These are phyloP conservation scores for Phallus indusiatus DNA, from an alignment of 768 basidiomycete genomes.

Conservation along the genomic window DNA sequence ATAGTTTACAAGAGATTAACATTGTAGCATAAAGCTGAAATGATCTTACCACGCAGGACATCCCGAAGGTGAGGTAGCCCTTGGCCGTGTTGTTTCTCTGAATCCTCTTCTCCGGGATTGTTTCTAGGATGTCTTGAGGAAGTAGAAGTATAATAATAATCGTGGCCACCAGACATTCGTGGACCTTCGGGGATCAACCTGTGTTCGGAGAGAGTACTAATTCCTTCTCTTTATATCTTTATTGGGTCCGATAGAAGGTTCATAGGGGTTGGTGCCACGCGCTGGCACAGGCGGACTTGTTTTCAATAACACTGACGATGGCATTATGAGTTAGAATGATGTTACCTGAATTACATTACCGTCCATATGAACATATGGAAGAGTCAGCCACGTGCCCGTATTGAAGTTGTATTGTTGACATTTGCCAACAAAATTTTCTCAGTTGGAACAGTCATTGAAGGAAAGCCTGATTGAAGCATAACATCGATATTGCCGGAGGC, in stretches of 20 bases:
- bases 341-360: constrained; percentile 1
- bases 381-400: background rate
- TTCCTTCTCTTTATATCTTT: background rate
- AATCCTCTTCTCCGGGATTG: background rate
- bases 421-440: background rate
- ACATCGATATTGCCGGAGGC: background rate
- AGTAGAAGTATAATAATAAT: constrained; percentile 2
- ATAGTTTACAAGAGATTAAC: background rate
- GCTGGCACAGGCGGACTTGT: background rate
- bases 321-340: background rate
- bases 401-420: background rate
- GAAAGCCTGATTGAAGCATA: background rate
- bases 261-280: background rate
- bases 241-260: background rate
- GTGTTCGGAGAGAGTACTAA: background rate
- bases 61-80: constrained; percentile 7
- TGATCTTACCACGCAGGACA: constrained; percentile 4
- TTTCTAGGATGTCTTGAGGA: background rate
- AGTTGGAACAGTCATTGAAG: background rate
- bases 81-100: background rate
- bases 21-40: background rate
- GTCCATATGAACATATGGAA: background rate
- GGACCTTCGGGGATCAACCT: background rate
- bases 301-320: constrained; percentile 1
- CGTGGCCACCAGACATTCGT: constrained; percentile 5